A percentile compares a stretch with the other conserved stretches of the same genome.
phyloP scores from a whole-genome alignment of 148 eudicot genomes.

The Vaccinium myrtillus region DNA sequence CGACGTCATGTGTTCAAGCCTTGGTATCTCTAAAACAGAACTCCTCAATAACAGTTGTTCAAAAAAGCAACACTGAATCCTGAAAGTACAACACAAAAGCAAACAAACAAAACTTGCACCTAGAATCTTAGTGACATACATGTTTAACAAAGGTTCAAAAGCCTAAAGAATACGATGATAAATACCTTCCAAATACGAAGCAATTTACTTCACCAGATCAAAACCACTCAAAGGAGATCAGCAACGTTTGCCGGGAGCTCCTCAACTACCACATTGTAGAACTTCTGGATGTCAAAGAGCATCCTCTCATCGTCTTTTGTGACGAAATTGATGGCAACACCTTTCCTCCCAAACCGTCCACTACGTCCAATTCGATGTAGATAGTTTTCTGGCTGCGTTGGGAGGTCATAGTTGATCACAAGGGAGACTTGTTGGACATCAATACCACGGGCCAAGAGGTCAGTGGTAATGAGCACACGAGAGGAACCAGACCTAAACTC shows the following conservation, averaged over 20 bases:
- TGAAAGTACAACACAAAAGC: conserved; percentile 21
- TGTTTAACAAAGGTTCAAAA: conserved; percentile 15
- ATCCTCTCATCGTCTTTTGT: conserved; percentile 65
- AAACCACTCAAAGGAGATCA: conserved; percentile 51
- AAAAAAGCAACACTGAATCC: conserved; percentile 13
- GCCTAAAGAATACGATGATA: conserved; percentile 14
- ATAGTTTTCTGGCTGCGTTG: conserved; percentile 79
- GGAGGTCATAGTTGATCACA: conserved; percentile 73
- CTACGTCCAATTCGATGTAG: conserved; percentile 77
- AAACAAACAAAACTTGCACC: conserved; percentile 23
- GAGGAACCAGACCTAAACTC: conserved; percentile 80
- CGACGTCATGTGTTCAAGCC: too few species aligned
- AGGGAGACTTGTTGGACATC: conserved; percentile 82
- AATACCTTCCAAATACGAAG: conserved; percentile 15
- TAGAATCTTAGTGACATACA: conserved; percentile 10
- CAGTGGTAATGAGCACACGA: conserved; percentile 74
- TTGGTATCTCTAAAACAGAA: neutral
- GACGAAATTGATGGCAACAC: conserved; percentile 77
- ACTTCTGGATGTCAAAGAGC: conserved; percentile 71
- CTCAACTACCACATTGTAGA: conserved; percentile 62
- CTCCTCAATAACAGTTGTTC: neutral
- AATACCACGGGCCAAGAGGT: conserved; percentile 77
- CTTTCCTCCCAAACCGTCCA: conserved; percentile 81
- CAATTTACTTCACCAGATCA: conserved; percentile 10
- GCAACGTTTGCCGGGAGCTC: conserved; percentile 81